Evolutionary conservation across 345 rosid genomes (phyloP), one percentile per base, ranked within the genome.

Genomic region (Citrus reticulata): DNA sequence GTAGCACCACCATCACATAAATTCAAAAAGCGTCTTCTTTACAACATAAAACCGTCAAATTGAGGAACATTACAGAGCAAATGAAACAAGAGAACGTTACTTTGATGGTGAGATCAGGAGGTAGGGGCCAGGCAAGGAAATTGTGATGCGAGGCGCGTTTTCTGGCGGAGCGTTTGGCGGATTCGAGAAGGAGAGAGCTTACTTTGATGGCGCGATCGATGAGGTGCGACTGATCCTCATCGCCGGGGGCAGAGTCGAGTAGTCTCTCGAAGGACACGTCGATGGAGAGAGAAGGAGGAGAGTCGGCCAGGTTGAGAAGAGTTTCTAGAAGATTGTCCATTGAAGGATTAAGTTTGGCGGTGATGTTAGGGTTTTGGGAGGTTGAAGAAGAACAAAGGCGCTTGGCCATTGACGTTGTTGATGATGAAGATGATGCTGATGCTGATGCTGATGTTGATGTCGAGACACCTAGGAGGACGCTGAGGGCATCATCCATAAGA

Each of bases 51-150:
- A 68, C 14, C 17, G 16, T n/a, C 57, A 42, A 68, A n/a, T 10
- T 2, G 55, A 68, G 1, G 20, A n/a, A 39, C 32, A 24, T 42
- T 68, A 17, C 2, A 35, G 20, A 54, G 25, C 32, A 58, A 69
- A 5, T 39, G 20, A 3, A 11, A 19, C 8, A 57, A 35, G 19
- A 51, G 24, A 25, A 20, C 57, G 6, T 69, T 30, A 95, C 97
- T 86, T 91, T 91, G 81, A 91, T 78, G 72, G 97, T 93, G 76
- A 94, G 96, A 81, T 94, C 96, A 19, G 91, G 83, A 78, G 96
- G 96, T 24, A 94, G 90, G 55, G 83, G 83, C 98, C 98, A 94
- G 29, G 90, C 72, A 20, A 79, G 58, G 73, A 88, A 88, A 78
- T 94, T 94, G 80, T 91, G 95, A 68, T 66, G 42, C 75, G 92